These are phyloP conservation scores for Centrapalus pauciflorus DNA, from an alignment of 129 eudicot genomes.

Conservation along the genomic window DNA sequence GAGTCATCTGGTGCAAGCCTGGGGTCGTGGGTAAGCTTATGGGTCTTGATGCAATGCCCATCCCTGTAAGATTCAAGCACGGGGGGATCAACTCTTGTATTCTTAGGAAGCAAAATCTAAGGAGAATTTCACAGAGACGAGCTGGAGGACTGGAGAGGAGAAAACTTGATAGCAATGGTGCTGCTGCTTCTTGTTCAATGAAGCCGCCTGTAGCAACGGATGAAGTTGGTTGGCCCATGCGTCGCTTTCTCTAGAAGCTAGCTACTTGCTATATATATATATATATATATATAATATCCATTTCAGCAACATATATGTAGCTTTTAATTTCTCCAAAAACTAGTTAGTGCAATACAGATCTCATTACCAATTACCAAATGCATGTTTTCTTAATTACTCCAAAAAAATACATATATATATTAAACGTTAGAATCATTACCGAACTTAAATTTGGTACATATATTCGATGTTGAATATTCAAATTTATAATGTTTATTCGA, in stretches of 20 bases:
- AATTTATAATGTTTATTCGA: too few species aligned
- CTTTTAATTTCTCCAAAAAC: too few species aligned
- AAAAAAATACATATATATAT: too few species aligned
- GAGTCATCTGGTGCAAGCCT: slow-evolving; percentile 90
- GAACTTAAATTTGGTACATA: too few species aligned
- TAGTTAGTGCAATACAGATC: too few species aligned
- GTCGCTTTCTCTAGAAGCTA: slow-evolving; percentile 27
- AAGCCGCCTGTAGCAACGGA: slow-evolving; percentile 22
- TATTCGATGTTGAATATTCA: too few species aligned
- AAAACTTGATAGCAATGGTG: slow-evolving; percentile 11
- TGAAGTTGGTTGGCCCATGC: slow-evolving; percentile 44
- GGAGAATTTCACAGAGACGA: slow-evolving; percentile 31
- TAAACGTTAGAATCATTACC: too few species aligned
- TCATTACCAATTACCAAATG: too few species aligned
- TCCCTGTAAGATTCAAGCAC: slow-evolving; percentile 48
- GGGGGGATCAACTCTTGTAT: slow-evolving; percentile 19
- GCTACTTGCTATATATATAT: too few species aligned
- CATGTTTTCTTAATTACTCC: too few species aligned
- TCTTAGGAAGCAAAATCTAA: slow-evolving; percentile 40
- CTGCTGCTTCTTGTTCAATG: slow-evolving; percentile 35
- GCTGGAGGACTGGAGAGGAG: slow-evolving; percentile 32
- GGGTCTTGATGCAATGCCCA: slow-evolving; percentile 93
- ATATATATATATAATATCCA: too few species aligned
- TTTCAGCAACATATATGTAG: too few species aligned
- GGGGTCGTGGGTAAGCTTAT: slow-evolving; percentile 78